phyloP scores from a whole-genome alignment of 2,329 filamentous ascomycete genomes.

The Fusarium mexicanum region DNA sequence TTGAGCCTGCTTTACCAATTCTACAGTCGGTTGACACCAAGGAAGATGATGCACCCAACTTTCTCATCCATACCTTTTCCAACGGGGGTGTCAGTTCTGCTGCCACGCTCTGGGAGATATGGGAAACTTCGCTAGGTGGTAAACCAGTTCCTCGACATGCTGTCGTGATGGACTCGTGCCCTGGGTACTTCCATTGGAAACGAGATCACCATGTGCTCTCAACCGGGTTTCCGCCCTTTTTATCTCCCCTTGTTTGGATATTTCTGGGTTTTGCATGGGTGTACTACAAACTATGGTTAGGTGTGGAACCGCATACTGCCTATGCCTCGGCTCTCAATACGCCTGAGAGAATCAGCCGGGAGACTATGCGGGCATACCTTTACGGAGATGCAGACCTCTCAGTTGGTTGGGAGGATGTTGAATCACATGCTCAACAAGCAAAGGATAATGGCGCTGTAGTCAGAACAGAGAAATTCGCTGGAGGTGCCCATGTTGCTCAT shows the following conservation, averaged over 20 bases:
- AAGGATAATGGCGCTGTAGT: conserved; percentile 52
- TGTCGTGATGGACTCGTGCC: conserved; percentile 59
- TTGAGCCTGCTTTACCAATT: conserved; percentile 53
- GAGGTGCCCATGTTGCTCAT: conserved; percentile 62
- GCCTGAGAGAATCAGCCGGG: conserved; percentile 44
- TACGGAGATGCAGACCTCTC: conserved; percentile 61
- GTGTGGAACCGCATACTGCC: conserved; percentile 45
- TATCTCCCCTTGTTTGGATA: conserved; percentile 49
- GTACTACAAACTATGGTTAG: conserved; percentile 44
- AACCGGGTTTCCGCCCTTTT: conserved; percentile 47
- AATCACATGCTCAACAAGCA: conserved; percentile 58
- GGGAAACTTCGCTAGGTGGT: conserved; percentile 28
- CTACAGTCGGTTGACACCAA: conserved; percentile 46
- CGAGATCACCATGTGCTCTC: conserved; percentile 53
- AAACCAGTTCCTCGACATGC: conserved; percentile 53
- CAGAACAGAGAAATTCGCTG: conserved; percentile 56
- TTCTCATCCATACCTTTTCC: conserved; percentile 62
- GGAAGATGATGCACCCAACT: conserved; percentile 36
- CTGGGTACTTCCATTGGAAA: conserved; percentile 55
- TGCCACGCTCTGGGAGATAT: conserved; percentile 44
- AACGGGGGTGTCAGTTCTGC: conserved; percentile 61
- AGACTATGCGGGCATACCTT: conserved; percentile 60
- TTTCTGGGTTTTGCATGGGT: conserved; percentile 48
- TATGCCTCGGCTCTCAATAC: conserved; percentile 53
- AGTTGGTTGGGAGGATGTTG: conserved; percentile 58